Base-by-base conservation (phyloP, 345 rosid genomes). In the Kandelia obovata region DNA sequence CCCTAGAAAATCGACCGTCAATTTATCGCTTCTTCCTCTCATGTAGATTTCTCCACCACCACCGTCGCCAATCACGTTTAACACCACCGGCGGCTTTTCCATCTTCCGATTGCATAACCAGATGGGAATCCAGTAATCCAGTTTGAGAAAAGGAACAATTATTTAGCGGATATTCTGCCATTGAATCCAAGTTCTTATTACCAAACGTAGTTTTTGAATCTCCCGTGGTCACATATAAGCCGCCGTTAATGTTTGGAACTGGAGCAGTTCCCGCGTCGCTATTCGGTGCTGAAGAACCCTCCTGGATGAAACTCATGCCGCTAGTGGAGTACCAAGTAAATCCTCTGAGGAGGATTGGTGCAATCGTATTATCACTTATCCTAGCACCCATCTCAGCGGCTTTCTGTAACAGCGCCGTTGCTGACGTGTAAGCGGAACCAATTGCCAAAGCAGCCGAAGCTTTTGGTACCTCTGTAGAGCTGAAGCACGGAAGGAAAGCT, bases 371-470 rank as follows among this genome's bases (percentile, higher is more conserved):
- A 43, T 85, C 89, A 37, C 89, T 85, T 64, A 79, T 80, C 75
- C 77, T 85, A 3, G 89, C 77, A n/a, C 88, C 89, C 85, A 83
- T 85, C 70, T 83, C 85, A 10, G 92, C 83, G 15, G 88, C 86
- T 73, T 77, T 85, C 73, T 85, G 89, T 58, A 87, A 66, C 75
- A 83, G 71, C 16, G 92, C 86, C 20, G 88, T 87, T 61, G 92
- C 89, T 11, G 92, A 85, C 3, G 82, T 79, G 72, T 69, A 80
- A 35, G 76, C 61, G n/a, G 81, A 72, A 17, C 75, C 82, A 15
- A 66, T 61, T 27, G 62, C 72, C 39, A 78, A 46, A 21, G 71
- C 30, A 58, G 49, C 17, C 49, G 79, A 58, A 62, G 74, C 61
- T 31, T 56, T 66, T 30, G 84, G 72, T 57, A 73, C 82, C 31